phyloP scores from a whole-genome alignment of 805 yeast genomes.

The Cephaloascus albidus region DNA sequence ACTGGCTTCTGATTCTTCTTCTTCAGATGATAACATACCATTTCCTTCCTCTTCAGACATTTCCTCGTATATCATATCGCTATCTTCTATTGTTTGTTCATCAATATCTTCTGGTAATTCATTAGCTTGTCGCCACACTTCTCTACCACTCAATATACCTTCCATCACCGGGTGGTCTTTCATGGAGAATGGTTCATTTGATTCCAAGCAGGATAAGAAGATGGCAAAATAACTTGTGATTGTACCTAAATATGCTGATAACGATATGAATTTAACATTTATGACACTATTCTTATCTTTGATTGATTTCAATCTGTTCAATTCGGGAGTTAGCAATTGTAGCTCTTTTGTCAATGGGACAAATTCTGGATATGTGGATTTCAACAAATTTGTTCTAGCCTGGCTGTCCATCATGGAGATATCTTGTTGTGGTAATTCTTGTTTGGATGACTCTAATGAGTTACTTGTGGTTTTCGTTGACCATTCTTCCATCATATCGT shows the following conservation, averaged over 20 bases:
- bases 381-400: constrained; percentile 44
- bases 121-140: constrained; percentile 81
- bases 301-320: constrained; percentile 24
- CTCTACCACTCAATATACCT: constrained; percentile 69
- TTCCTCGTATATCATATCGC: constrained; percentile 8
- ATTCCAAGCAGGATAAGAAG: constrained; percentile 44
- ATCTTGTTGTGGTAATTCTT: constrained; percentile 31
- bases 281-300: constrained; percentile 21
- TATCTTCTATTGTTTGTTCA: constrained; percentile 4
- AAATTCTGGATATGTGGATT: constrained; percentile 73
- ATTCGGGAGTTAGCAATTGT: constrained; percentile 26
- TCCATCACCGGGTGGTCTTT: constrained; percentile 90
- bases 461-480: constrained; percentile 43
- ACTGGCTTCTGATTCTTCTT: constrained; percentile 4
- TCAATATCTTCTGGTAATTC: constrained; percentile 28
- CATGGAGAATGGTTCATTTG: constrained; percentile 52
- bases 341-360: constrained; percentile 65
- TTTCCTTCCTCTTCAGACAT: constrained; percentile 13
- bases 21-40: constrained; percentile 6
- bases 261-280: constrained; percentile 54
- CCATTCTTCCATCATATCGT: constrained; percentile 79
- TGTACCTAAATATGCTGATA: constrained; percentile 72
- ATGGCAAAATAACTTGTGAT: constrained; percentile 73
- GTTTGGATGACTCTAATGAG: constrained; percentile 24
- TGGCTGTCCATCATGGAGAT: constrained; percentile 29